Conservation (phyloP, 768 basidiomycete genomes). For the Suillus hirtellus region DNA sequence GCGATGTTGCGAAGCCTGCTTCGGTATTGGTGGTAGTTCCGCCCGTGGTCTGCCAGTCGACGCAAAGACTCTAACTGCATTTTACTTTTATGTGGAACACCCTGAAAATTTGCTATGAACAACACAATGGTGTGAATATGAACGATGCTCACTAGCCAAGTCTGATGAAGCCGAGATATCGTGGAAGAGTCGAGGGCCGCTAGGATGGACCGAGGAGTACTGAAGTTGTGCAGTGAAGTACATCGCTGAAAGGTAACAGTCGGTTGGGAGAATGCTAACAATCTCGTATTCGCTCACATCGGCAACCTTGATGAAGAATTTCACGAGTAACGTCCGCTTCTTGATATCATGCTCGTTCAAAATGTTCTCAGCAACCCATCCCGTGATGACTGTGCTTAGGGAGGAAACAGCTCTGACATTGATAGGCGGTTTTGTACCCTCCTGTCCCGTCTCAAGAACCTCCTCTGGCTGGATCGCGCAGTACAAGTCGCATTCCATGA, state of each 20-base stretch:
- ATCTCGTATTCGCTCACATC: constrained; percentile 57
- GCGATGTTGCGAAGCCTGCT: constrained; percentile 81
- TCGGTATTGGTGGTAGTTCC: constrained; percentile 92
- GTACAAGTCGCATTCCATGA: constrained; percentile 90
- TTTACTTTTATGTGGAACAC: constrained; percentile 83
- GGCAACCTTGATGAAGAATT: constrained; percentile 92
- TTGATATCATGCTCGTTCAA: constrained; percentile 88
- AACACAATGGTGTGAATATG: neutral
- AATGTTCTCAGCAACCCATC: constrained; percentile 95
- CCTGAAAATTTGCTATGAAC: constrained; percentile 41
- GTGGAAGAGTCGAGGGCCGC: constrained; percentile 96
- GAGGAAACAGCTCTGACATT: constrained; percentile 85
- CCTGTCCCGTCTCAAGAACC: constrained; percentile 80
- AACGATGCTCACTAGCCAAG: constrained; percentile 75
- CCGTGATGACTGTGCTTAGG: constrained; percentile 90
- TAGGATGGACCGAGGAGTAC: constrained; percentile 88
- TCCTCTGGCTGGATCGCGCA: constrained; percentile 87
- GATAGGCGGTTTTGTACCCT: constrained; percentile 57
- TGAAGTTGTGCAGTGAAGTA: constrained; percentile 81
- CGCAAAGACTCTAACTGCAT: constrained; percentile 76
- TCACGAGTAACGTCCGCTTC: constrained; percentile 74
- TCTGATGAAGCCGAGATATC: constrained; percentile 87
- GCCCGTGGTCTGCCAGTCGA: constrained; percentile 85
- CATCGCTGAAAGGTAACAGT: constrained; percentile 64
- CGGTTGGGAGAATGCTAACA: constrained; percentile 13